Percentiles rank a stretch among this genome's conserved stretches.
These are phyloP conservation scores for Leishmania tarentolae DNA, from an alignment of 208 protist genomes.

Conservation along the genomic window DNA sequence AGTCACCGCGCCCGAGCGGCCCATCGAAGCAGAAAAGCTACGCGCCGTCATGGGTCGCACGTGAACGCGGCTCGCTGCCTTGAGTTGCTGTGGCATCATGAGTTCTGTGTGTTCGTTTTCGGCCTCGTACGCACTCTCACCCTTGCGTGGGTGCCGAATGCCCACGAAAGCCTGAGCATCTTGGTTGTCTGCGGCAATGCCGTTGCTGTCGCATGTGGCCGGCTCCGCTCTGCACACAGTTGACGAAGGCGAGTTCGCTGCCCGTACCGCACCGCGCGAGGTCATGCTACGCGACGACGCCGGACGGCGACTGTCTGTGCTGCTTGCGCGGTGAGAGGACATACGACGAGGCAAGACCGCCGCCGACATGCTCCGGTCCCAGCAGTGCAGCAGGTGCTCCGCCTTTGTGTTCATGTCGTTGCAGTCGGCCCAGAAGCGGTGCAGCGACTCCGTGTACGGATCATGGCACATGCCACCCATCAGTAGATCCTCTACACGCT, in stretches of 20 bases:
- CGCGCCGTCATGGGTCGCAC: constrained; percentile 7
- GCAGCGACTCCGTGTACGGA: constrained; percentile 49
- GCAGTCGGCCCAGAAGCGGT: constrained; percentile 61
- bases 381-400: constrained; percentile 36
- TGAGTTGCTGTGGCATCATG: constrained; percentile 2
- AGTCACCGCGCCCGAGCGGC: background rate
- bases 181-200: background rate
- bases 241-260: background rate
- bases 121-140: constrained; percentile 9
- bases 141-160: constrained; percentile 2
- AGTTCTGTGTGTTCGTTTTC: constrained; percentile 18
- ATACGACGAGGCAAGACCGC: constrained; percentile 15
- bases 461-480: constrained; percentile 29
- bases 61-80: constrained; percentile 2
- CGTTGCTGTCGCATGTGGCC: background rate
- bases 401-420: constrained; percentile 47
- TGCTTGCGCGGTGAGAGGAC: constrained; percentile 5
- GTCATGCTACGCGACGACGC: constrained; percentile 17
- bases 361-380: constrained; percentile 26
- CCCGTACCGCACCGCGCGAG: constrained; percentile 3
- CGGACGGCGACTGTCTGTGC: constrained; percentile 11
- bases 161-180: background rate
- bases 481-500: constrained; percentile 51
- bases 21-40: background rate
- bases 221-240: background rate